Conservation (phyloP, 1,139 yeast genomes). For the Kluyveromyces sp. region DNA sequence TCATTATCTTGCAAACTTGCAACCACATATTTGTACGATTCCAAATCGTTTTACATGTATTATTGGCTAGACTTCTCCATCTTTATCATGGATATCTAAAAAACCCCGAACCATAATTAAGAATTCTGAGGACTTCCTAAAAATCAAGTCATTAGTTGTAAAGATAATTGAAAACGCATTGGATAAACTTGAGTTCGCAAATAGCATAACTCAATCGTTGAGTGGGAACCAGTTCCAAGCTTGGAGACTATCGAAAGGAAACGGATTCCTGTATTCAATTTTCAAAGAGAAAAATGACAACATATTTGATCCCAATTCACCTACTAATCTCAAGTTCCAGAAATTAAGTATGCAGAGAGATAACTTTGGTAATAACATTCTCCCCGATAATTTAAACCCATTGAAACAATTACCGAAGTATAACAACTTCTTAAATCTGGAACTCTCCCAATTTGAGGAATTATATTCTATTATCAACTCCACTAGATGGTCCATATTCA, state of each 20-base stretch:
- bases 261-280: conserved; percentile 24
- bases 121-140: background rate
- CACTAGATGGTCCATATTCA: conserved; percentile 11
- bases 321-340: conserved; percentile 14
- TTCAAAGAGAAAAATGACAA: conserved; percentile 27
- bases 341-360: conserved; percentile 3
- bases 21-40: conserved; percentile 22
- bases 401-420: conserved; percentile 8
- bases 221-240: conserved; percentile 42
- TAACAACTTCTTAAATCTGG: conserved; percentile 8
- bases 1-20: conserved; percentile 14
- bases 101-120: conserved; percentile 4
- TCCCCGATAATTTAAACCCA: conserved; percentile 7
- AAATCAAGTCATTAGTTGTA: conserved; percentile 8
- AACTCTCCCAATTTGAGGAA: conserved; percentile 9
- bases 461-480: conserved; percentile 10
- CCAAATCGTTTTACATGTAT: conserved; percentile 15
- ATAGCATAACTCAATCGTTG: conserved; percentile 20
- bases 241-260: conserved; percentile 40
- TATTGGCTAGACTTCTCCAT: conserved; percentile 22
- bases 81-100: conserved; percentile 17
- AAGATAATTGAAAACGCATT: conserved; percentile 9
- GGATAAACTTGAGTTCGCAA: conserved; percentile 15
- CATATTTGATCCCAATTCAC: conserved; percentile 20
- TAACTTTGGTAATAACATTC: conserved; percentile 5